A percentile compares a stretch with the other conserved stretches of the same genome.
Evolutionary conservation across 1,139 yeast genomes (phyloP).

Genomic region (Blastobotrys capitulatus): DNA sequence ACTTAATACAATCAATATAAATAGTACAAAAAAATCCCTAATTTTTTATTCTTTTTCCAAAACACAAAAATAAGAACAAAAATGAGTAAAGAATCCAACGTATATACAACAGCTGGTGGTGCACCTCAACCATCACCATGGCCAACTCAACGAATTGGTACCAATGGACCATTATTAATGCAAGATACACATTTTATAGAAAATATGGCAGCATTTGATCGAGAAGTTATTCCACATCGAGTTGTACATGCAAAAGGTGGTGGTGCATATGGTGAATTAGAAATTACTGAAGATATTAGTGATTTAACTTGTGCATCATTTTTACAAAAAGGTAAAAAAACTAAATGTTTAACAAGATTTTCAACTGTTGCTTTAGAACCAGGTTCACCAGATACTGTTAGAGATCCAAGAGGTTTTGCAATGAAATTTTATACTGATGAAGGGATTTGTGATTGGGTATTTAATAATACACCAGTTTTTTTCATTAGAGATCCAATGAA

Average conservation of each 20-base stretch:
- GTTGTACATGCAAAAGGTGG: slow-evolving; percentile 88
- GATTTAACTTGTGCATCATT: slow-evolving; percentile 68
- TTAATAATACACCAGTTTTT: slow-evolving; percentile 82
- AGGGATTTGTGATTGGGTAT: slow-evolving; percentile 80
- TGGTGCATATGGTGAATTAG: slow-evolving; percentile 75
- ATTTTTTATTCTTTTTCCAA: too few species aligned
- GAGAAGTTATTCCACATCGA: slow-evolving; percentile 82
- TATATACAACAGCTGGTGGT: slow-evolving; percentile 69
- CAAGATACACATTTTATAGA: slow-evolving; percentile 76
- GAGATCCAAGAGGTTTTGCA: slow-evolving; percentile 85
- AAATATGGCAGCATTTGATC: slow-evolving; percentile 71
- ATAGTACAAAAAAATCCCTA: too few species aligned
- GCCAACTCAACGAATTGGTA: slow-evolving; percentile 69
- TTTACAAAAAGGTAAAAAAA: slow-evolving; percentile 68
- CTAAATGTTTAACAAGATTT: slow-evolving; percentile 65
- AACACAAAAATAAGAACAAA: too few species aligned
- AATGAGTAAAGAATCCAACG: too few species aligned
- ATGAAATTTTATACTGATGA: slow-evolving; percentile 72
- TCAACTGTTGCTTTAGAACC: slow-evolving; percentile 84
- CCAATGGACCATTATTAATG: slow-evolving; percentile 66
- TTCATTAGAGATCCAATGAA: slow-evolving; percentile 79
- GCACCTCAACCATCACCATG: slow-evolving; percentile 58
- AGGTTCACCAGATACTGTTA: slow-evolving; percentile 76
- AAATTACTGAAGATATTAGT: slow-evolving; percentile 72
- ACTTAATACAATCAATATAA: too few species aligned